Base-by-base conservation (phyloP, 73 alveolate genomes). In the Paramecium biaurelia region DNA sequence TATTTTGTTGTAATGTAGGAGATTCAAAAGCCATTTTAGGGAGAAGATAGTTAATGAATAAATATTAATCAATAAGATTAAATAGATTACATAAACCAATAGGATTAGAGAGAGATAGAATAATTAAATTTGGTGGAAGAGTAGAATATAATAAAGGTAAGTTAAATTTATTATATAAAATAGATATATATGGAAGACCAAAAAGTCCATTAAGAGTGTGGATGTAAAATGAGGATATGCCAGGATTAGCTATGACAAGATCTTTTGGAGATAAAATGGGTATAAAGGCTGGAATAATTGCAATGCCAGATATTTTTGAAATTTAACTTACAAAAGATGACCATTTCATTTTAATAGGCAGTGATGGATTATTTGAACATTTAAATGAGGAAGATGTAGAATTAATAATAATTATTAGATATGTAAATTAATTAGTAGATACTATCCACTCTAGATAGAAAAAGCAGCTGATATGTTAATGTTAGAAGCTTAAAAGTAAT, bases 181-280 rank as follows among this genome's bases (percentile, higher is more conserved):
- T 89, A 85, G 97, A 95, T 95, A 59, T 76, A 76, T 34, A 63
- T 41, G 97, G 98, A 14, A 95, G 93, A 49, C 94, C 96, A 23
- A 89, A 93, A 74, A 99, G 99, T 5, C 99, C 99, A n/a, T 87
- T 93, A 38, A 95, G 99, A 96, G 98, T 98, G 0, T 98, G 99
- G 99, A 93, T 95, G 63, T 92, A 93, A 85, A 93, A 94, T 74
- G 95, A 95, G 56, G 98, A 98, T 88, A 89, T 97, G 12, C 99
- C 99, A 7, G 99, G 99, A 18, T 93, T 98, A 5, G 99, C 99
- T 4, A 98, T 98, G 99, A 95, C 99, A 24, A 94, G 99, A 72
- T 53, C 84, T 15, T 72, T 72, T 38, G 86, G 86, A 12, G 86
- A 32, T 72, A 38, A 42, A 35, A 37, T 72, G 56, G 63, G 63